Percentiles rank a stretch among this genome's conserved stretches.
Conservation (phyloP, 768 basidiomycete species). For the Leccinum rimulosum region DNA sequence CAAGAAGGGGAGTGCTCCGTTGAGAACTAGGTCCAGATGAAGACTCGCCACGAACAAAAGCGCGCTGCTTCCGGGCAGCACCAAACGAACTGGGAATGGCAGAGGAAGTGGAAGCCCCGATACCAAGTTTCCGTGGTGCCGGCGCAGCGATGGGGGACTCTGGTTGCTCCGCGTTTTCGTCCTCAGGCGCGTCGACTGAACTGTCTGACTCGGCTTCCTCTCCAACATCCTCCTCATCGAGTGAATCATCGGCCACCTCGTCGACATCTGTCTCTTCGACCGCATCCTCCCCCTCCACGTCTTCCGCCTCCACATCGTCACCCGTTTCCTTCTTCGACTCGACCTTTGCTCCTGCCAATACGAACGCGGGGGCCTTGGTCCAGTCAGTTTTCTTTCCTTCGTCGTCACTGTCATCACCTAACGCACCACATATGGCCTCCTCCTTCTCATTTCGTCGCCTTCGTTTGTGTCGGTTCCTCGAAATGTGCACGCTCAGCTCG, state of each 20-base stretch:
- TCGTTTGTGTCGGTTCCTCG: conserved; percentile 68
- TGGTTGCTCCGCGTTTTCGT: conserved; percentile 33
- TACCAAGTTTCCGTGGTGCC: conserved; percentile 17
- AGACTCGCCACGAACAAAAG: conserved; percentile 54
- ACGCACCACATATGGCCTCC: conserved; percentile 73
- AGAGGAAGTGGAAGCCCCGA: conserved; percentile 26
- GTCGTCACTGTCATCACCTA: conserved; percentile 69
- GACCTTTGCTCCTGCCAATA: conserved; percentile 51
- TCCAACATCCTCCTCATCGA: conserved; percentile 35
- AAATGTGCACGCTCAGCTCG: conserved; percentile 76
- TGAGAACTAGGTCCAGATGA: conserved; percentile 40
- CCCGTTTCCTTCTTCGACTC: conserved; percentile 44
- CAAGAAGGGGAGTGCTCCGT: conserved; percentile 51
- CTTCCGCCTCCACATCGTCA: conserved; percentile 33
- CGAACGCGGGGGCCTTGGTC: conserved; percentile 76
- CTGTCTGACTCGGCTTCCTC: conserved; percentile 35
- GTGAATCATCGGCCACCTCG: conserved; percentile 28
- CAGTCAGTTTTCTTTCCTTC: conserved; percentile 63
- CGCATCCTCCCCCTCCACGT: conserved; percentile 38
- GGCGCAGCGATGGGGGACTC: conserved; percentile 31
- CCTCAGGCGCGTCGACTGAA: conserved; percentile 34
- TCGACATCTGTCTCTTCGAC: conserved; percentile 36
- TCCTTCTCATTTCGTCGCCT: conserved; percentile 66
- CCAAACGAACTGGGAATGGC: conserved; percentile 40
- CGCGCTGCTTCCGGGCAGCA: conserved; percentile 38